Conservation (phyloP, 352 stramenopile species). For the Aphanomyces stellatus region DNA sequence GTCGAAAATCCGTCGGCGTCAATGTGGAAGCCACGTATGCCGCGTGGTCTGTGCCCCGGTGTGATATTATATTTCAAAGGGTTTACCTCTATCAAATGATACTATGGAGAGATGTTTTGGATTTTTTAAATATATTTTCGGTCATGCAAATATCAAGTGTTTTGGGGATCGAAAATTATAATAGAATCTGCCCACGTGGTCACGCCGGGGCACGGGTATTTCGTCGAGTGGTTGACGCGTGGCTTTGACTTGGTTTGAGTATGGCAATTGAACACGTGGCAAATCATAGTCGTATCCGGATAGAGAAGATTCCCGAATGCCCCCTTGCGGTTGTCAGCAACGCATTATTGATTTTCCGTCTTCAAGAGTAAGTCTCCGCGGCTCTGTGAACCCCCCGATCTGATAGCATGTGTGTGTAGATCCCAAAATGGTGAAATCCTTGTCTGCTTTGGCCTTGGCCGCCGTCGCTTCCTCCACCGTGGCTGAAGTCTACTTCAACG, state of each 20-base stretch:
- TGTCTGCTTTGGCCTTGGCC: slow-evolving; percentile 8
- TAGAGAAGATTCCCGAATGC: slow-evolving; percentile 13
- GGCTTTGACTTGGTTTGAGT: slow-evolving; percentile 5
- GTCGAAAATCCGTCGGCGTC: too few species aligned
- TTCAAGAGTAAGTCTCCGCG: background rate
- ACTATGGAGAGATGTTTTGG: too few species aligned
- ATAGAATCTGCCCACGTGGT: background rate
- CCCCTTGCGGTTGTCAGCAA: too few species aligned
- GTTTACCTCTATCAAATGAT: too few species aligned
- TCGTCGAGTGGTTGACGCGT: background rate
- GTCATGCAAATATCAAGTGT: background rate
- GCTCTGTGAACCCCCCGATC: background rate
- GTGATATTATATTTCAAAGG: too few species aligned
- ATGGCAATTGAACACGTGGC: background rate
- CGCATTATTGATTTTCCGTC: background rate
- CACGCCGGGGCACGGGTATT: background rate
- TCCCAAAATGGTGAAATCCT: slow-evolving; percentile 14
- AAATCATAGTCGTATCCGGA: background rate
- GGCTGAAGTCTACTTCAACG: slow-evolving; percentile 87
- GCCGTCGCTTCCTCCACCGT: slow-evolving; percentile 21
- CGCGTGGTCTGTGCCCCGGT: too few species aligned
- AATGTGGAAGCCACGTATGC: too few species aligned
- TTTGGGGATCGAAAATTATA: background rate
- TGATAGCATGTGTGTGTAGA: slow-evolving; percentile 1
- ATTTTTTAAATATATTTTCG: too few species aligned